Conservation (phyloP, 345 rosid genomes). For the Nephelium lappaceum region DNA sequence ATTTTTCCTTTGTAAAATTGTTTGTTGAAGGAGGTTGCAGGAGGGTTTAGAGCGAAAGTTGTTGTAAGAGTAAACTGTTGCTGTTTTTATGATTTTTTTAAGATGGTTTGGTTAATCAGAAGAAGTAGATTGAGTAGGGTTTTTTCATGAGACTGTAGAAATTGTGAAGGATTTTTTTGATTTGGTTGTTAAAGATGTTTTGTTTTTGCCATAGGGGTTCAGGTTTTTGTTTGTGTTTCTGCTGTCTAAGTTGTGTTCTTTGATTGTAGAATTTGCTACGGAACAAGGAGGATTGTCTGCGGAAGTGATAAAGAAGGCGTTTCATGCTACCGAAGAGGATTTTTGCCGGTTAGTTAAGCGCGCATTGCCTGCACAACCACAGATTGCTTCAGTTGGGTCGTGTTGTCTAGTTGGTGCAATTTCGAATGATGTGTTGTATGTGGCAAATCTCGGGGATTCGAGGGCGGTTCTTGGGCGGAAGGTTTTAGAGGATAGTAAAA, state of each 20-base stretch:
- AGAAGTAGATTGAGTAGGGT: background rate
- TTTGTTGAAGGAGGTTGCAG: background rate
- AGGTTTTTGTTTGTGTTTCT: background rate
- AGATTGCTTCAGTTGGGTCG: constrained; percentile 92
- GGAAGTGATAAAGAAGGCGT: constrained; percentile 84
- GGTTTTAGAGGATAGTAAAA: constrained; percentile 40
- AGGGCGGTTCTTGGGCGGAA: constrained; percentile 89
- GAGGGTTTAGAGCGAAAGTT: background rate
- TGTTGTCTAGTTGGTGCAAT: constrained; percentile 95
- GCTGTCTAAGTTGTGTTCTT: background rate
- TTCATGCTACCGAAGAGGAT: constrained; percentile 87
- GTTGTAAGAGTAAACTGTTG: background rate
- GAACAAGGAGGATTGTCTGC: constrained; percentile 88
- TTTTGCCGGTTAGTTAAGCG: constrained; percentile 78
- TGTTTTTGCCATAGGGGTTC: background rate
- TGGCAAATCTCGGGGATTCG: constrained; percentile 95
- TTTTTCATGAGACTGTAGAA: background rate
- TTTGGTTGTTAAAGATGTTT: background rate
- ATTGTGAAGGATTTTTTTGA: background rate
- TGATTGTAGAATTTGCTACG: constrained; percentile 59
- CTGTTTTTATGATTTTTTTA: background rate
- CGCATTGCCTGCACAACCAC: constrained; percentile 63
- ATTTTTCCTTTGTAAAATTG: background rate
- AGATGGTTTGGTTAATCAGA: background rate
- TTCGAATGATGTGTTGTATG: constrained; percentile 65